Base-by-base conservation (phyloP, 1,284 basidiomycete genomes). In the Mycena sp. region DNA sequence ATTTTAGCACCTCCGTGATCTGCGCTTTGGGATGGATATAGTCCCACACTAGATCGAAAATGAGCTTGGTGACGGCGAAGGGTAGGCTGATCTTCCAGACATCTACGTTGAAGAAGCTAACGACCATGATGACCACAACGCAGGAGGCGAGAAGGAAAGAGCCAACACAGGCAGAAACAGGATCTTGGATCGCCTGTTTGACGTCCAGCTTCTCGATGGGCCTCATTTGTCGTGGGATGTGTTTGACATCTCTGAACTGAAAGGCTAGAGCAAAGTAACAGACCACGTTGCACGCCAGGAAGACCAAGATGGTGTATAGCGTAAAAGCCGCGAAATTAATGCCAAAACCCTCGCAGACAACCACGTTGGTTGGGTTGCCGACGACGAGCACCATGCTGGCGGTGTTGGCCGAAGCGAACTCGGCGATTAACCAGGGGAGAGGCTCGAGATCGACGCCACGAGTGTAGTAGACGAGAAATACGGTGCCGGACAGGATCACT, bases 61-160 rank as follows among this genome's bases (percentile, higher is more conserved):
- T 56, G 45, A 94, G 82, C 72, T 94, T 93, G 51, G 86, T 74
- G 1, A 85, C 74, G 0, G 95, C 96, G 38, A 96, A 95, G 0
- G 97, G 95, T n/a, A 95, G 83, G 1, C 89, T 93, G 50, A 98
- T 91, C 77, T 88, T 87, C 87, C 92, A 92, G 4, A 92, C 94
- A 56, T 88, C 87, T n/a, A 87, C 75, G 46, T 83, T 78, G 63
- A 87, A 81, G 77, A 88, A 87, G 68, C 85, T 84, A 66, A 85
- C 78, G 16, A 84, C 78, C 60, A 88, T 75, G 58, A 83, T 81
- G 45, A 86, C 78, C 16, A 83, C 64, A 23, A 88, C 79, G 55
- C 85, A 84, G 2, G 75, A 67, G 4, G 78, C 78, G n/a, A 88
- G 79, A 58, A 86, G 72, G 51, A 81, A 61, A 57, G 83, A 81